phyloP scores from a whole-genome alignment of 805 yeast genomes.

The Scheffersomyces stipitis region DNA sequence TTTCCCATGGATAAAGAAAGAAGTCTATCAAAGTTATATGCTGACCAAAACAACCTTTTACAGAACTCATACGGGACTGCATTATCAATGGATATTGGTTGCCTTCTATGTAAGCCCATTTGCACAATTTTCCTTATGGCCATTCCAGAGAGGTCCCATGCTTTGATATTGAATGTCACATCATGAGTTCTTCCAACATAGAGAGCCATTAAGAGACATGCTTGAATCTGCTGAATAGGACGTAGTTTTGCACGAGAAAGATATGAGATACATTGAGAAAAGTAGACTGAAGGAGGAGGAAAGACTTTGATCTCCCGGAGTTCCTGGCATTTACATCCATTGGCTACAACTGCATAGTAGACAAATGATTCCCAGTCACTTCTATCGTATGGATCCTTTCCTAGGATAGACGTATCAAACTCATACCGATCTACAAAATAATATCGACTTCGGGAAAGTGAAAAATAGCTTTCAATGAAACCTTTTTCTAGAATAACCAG shows the following conservation, averaged over 20 bases:
- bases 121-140: constrained; percentile 18
- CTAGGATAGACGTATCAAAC: background rate
- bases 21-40: constrained; percentile 48
- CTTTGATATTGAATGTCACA: constrained; percentile 12
- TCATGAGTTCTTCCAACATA: constrained; percentile 17
- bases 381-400: background rate
- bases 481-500: background rate
- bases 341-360: background rate
- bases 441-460: background rate
- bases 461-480: background rate
- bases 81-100: constrained; percentile 9
- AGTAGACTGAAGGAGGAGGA: background rate
- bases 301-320: background rate
- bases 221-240: constrained; percentile 17
- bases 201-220: constrained; percentile 15
- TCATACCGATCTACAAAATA: background rate
- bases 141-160: constrained; percentile 19
- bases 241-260: background rate
- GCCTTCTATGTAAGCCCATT: constrained; percentile 16
- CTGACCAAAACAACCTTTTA: constrained; percentile 48
- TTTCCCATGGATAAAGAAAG: constrained; percentile 51
- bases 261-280: background rate
- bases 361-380: background rate
- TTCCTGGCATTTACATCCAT: background rate
- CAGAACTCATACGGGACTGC: constrained; percentile 16